These are phyloP conservation scores for Dactylellina haptotyla DNA, from an alignment of 2,329 filamentous ascomycete species.

Conservation along the genomic window DNA sequence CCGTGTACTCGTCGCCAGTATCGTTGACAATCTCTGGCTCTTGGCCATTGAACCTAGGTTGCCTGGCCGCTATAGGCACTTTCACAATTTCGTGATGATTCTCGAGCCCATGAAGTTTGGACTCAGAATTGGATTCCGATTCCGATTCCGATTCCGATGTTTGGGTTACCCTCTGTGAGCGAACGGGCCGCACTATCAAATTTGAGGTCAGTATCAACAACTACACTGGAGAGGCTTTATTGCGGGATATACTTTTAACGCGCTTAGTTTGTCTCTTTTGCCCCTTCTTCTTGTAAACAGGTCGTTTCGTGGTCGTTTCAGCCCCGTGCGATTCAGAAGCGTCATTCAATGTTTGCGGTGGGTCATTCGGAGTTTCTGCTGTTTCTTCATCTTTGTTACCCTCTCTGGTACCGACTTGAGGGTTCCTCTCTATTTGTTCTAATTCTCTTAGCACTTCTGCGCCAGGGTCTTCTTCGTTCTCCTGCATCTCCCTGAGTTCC, in stretches of 20 bases:
- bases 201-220: neutral
- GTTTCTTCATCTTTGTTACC: neutral
- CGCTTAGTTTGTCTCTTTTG: conserved; percentile 47
- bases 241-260: conserved; percentile 32
- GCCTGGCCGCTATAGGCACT: too few relatives aligned
- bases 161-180: conserved; percentile 11
- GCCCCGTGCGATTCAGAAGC: neutral
- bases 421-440: conserved; percentile 16
- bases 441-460: conserved; percentile 36
- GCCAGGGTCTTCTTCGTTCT: conserved; percentile 38
- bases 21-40: neutral
- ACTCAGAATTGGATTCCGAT: too few relatives aligned
- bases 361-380: neutral
- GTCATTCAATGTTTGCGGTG: neutral
- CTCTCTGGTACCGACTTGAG: neutral
- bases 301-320: conserved; percentile 1
- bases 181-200: conserved; percentile 45
- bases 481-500: conserved; percentile 46
- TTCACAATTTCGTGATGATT: too few relatives aligned
- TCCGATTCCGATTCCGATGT: too few relatives aligned
- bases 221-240: neutral
- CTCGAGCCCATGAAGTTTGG: too few relatives aligned
- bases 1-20: neutral
- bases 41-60: too few relatives aligned
- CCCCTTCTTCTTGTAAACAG: conserved; percentile 45